These are phyloP conservation scores for Phaeosphaeriaceae sp. DNA, from an alignment of 2,329 filamentous ascomycete genomes.

Conservation along the genomic window DNA sequence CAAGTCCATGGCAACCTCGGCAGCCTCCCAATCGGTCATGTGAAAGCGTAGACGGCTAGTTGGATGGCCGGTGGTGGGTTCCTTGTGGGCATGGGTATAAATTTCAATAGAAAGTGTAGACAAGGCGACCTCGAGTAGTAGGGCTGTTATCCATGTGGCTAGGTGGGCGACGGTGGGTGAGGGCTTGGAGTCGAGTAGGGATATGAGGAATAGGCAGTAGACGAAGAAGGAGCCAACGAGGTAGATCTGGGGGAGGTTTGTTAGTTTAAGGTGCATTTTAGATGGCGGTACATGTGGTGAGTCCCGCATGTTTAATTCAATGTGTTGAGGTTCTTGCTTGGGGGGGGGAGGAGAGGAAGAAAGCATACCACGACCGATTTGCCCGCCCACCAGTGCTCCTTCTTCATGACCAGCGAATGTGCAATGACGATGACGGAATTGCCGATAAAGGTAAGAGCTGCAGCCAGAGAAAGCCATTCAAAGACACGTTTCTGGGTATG, in stretches of 20 bases:
- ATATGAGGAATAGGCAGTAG: constrained; percentile 84
- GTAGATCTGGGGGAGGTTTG: constrained; percentile 73
- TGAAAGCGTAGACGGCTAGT: constrained; percentile 30
- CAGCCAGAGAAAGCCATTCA: constrained; percentile 72
- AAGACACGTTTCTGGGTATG: constrained; percentile 74
- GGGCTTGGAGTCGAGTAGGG: constrained; percentile 81
- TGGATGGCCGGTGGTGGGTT: constrained; percentile 57
- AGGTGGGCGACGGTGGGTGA: constrained; percentile 83
- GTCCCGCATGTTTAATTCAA: too few relatives aligned
- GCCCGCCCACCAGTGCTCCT: constrained; percentile 81
- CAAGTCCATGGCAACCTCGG: constrained; percentile 71
- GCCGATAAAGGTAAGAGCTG: constrained; percentile 76
- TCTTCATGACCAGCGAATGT: constrained; percentile 71
- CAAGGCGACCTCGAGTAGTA: constrained; percentile 76
- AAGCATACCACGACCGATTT: constrained; percentile 73
- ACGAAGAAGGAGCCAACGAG: constrained; percentile 84
- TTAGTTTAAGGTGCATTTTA: too few relatives aligned
- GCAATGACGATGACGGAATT: constrained; percentile 75
- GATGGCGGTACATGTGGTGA: too few relatives aligned
- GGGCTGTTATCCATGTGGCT: constrained; percentile 75
- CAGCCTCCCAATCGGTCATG: constrained; percentile 66
- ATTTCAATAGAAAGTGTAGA: constrained; percentile 71
- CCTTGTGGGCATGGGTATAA: constrained; percentile 71
- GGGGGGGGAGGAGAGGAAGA: too few relatives aligned
- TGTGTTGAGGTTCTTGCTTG: too few relatives aligned